Base-by-base conservation (phyloP, 108 stramenopile species). In the Cyclostephanos invisitatus region DNA sequence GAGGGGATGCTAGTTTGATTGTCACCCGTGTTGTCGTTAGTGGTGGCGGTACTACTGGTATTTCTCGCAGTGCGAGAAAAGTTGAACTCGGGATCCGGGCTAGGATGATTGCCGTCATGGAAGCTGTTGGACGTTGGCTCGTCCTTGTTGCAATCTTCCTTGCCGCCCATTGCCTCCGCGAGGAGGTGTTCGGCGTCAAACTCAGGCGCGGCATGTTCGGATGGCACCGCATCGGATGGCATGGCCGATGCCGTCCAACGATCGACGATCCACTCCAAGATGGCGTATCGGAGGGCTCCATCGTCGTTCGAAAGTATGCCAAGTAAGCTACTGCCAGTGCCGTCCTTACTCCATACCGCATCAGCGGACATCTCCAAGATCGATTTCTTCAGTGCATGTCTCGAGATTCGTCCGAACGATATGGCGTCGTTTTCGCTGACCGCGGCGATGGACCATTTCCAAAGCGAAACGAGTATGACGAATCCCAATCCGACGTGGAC, bases 251-350 rank as follows among this genome's bases (percentile, higher is more conserved):
- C 35, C 56, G 63, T 49, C 77, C 69, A 77, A n/a, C 50, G 64
- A 40, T 77, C 69, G 20, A 77, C 40, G 22, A 77, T n/a, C 77
- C 77, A 77, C 18, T 66, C 70, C 20, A 77, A 65, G 27, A 77
- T 46, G 5, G 77, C 77, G 22, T 59, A 70, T 5, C 77, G 69
- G 14, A 77, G 59, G 5, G 64, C 61, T 11, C 70, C 64, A 47
- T 77, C 77, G n/a, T 70, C 77, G 9, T 77, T 65, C 9, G 77
- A 71, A 11, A 71, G 44, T 11, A 70, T 68, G 7, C 70, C 70
- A 5, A 53, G 29, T 1, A 70, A 7, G 29, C 58, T 37, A 32
- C 64, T 70, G 0, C 40, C 50, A 12, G 48, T 53, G 49, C 62
- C 60, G 20, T 56, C 61, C 27, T 37, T 50, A 24, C 69, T 61